Evolutionary conservation across 495 filamentous ascomycete species (phyloP), one percentile per base, ranked within the genome.

Genomic region (Wilcoxina mikolae): DNA sequence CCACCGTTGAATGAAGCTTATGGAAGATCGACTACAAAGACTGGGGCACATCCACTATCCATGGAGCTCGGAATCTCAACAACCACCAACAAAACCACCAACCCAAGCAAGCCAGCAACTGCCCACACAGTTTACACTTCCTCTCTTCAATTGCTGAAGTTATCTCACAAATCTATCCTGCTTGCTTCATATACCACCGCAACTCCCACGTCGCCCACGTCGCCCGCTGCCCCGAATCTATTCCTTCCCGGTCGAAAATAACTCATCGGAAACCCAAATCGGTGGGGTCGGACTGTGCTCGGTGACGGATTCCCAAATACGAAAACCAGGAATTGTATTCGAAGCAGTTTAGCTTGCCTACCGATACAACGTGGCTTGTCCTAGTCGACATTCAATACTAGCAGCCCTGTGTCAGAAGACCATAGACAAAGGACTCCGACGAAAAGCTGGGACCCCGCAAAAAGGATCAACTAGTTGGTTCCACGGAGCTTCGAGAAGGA

Each of bases 401-500:
- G 35, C 35, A 39, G 15, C 35, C 35, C 35, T 12, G 35, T 39
- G 35, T 39, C 35, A 39, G 35, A 39, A n/a, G 35, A 39, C 20
- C 35, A 39, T 18, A 15, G 12, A 1, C 35, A 39, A 39, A 39
- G 35, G 35, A 18, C 35, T 39, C 35, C 35, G 20, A 39, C 15
- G 35, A 39, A 15, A 39, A 15, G 15, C 20, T 39, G 35, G 12
- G n/a, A n/a, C 35, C 15, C 20, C 35, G 20, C 35, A 39, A 18
- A 29, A 49, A 15, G 25, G 12, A 49, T 15, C 9, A 22, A 49
- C 46, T 49, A 49, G n/a, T 12, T 9, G 7, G 12, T 49, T 49
- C 46, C 25, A 49, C 46, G 22, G 3, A 20, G 24, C 46, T 49
- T 49, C 46, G 24, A 49, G 46, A 49, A 49, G 46, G 46, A 49